Evolutionary conservation across 768 basidiomycete species (phyloP).

Genomic region (Coprinellus aureogranulatus): DNA sequence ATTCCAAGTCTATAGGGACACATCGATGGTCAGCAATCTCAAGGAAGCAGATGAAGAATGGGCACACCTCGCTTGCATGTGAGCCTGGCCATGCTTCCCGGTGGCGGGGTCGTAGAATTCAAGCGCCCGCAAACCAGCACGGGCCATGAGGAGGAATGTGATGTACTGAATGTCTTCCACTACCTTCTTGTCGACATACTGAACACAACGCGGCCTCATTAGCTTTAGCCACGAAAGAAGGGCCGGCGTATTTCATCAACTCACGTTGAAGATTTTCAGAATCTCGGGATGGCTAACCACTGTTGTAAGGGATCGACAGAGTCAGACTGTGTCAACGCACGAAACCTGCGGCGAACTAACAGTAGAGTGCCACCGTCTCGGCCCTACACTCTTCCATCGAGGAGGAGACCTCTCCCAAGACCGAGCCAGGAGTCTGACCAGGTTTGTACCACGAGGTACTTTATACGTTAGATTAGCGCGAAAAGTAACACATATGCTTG

Average conservation of each 20-base stretch:
- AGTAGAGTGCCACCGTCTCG: conserved; percentile 79
- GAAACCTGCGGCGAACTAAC: too few species aligned
- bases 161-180: conserved; percentile 78
- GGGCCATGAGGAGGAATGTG: conserved; percentile 84
- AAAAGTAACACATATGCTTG: background rate
- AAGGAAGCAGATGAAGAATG: conserved; percentile 6
- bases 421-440: conserved; percentile 79
- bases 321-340: background rate
- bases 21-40: too few species aligned
- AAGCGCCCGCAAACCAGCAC: conserved; percentile 72
- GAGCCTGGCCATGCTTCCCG: conserved; percentile 83
- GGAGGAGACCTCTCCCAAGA: conserved; percentile 83
- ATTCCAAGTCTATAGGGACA: conserved; percentile 74
- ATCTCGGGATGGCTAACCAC: conserved; percentile 77
- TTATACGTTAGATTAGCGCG: background rate
- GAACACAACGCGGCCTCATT: background rate
- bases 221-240: background rate
- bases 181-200: conserved; percentile 69
- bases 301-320: conserved; percentile 24
- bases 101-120: conserved; percentile 82
- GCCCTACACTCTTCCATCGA: conserved; percentile 95
- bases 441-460: conserved; percentile 86
- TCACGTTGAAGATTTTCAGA: conserved; percentile 74
- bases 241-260: conserved; percentile 15
- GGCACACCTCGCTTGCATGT: conserved; percentile 83